Conservation (phyloP, 345 rosid genomes). For the Citrus cavaleriei region DNA sequence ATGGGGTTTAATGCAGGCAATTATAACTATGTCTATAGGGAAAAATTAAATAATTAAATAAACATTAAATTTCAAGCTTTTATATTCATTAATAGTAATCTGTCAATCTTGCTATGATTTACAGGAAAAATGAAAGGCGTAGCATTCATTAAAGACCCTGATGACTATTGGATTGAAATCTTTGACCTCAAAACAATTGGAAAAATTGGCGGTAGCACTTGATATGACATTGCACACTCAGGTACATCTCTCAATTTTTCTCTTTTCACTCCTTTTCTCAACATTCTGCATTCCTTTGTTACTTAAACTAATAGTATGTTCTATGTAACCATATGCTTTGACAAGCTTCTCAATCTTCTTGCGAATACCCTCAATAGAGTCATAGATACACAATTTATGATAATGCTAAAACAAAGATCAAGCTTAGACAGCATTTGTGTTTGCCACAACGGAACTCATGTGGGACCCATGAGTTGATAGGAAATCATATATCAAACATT, state of each 20-base stretch:
- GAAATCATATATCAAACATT: background rate
- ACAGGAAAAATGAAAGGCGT: conserved; percentile 88
- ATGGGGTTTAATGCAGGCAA: background rate
- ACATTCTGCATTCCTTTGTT: background rate
- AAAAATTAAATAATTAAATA: too few species aligned
- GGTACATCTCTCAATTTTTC: conserved; percentile 1
- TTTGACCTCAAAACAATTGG: conserved; percentile 70
- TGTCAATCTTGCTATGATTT: background rate
- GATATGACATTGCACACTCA: conserved; percentile 15
- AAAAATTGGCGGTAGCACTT: conserved; percentile 33
- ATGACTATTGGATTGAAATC: conserved; percentile 96
- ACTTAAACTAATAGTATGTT: background rate
- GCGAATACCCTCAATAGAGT: too few species aligned
- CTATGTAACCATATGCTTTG: background rate
- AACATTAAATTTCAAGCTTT: background rate
- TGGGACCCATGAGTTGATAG: background rate
- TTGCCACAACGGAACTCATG: background rate
- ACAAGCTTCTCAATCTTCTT: too few species aligned
- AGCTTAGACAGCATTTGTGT: background rate
- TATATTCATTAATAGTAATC: too few species aligned
- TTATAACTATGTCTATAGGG: background rate
- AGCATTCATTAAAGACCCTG: conserved; percentile 98
- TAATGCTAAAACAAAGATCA: background rate
- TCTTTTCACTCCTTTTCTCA: background rate
- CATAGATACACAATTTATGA: too few species aligned